Conservation (phyloP, 1,284 basidiomycete genomes). For the Heterobasidion irregulare region DNA sequence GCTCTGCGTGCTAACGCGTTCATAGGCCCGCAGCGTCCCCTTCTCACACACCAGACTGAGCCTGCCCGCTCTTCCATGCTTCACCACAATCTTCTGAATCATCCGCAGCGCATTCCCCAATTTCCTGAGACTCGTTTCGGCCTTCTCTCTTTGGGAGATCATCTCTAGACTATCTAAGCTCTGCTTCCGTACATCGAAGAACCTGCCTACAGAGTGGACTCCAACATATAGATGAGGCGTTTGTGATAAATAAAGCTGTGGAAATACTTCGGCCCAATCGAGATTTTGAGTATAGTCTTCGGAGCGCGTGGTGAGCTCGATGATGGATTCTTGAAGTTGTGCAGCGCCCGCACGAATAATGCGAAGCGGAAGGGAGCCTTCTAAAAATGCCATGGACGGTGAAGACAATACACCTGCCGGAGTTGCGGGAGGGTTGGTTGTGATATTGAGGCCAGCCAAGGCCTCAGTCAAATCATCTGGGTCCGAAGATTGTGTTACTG, state of each 20-base stretch:
- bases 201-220: conserved; percentile 23
- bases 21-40: conserved; percentile 33
- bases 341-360: conserved; percentile 14
- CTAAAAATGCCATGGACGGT: background rate
- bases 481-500: background rate
- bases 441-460: conserved; percentile 20
- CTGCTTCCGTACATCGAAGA: conserved; percentile 13
- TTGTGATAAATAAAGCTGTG: conserved; percentile 32
- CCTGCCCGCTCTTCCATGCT: conserved; percentile 32
- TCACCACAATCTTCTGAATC: conserved; percentile 32
- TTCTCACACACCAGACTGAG: conserved; percentile 37
- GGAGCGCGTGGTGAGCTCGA: conserved; percentile 33
- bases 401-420: no score
- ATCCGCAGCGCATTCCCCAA: conserved; percentile 29
- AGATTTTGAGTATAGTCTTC: conserved; percentile 9
- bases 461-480: conserved; percentile 24
- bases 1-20: conserved; percentile 27
- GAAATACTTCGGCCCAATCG: conserved; percentile 30
- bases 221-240: conserved; percentile 28
- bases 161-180: conserved; percentile 10
- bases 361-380: background rate
- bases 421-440: background rate
- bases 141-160: conserved; percentile 17
- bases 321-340: conserved; percentile 25
- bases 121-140: conserved; percentile 28